Evolutionary conservation across 768 basidiomycete genomes (phyloP), one percentile per base, ranked within the genome.

Genomic region (Stropharia rugosoannulata): DNA sequence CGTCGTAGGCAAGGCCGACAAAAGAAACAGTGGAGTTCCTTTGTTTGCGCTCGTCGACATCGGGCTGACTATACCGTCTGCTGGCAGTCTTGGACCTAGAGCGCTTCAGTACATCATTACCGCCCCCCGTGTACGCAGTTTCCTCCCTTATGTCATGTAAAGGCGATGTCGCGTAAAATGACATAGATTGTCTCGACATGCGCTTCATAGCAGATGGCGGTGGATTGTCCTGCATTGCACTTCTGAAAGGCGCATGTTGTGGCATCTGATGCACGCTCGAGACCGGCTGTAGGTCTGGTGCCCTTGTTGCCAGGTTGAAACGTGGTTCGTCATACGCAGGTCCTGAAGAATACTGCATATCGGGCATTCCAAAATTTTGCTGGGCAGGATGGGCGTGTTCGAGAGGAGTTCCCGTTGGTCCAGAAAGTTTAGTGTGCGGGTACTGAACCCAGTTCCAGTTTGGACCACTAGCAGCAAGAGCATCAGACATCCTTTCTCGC

Each of bases 371-470:
- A 1, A 62, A 54, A 9, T 67, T 63, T 51, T 25, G 39, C 32
- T 27, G 35, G 11, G 41, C 32, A 11, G 25, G 11, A 16, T 19
- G 18, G 18, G 47, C 37, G 44, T 41, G 62, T 40, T 61, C 61
- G 12, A 52, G 62, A 37, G 62, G 58, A 45, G 62, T 43, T 39
- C 58, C 46, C 45, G 62, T 59, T 32, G 54, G 58, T 13, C 49
- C 53, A 44, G 57, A 46, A 12, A 62, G 45, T 51, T 59, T 70
- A 11, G 78, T 74, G 41, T 75, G 77, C 32, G 74, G 64, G 60
- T 83, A 84, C 59, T 81, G 80, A 0, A 81, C 77, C 83, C 83
- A 85, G 48, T 76, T 77, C 80, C 83, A 86, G 15, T 76, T 66
- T 5, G 78, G 74, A 6, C 71, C 75, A 44, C 77, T 75, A 51